phyloP scores from a whole-genome alignment of 352 stramenopile genomes.

The Bremia lactucae region DNA sequence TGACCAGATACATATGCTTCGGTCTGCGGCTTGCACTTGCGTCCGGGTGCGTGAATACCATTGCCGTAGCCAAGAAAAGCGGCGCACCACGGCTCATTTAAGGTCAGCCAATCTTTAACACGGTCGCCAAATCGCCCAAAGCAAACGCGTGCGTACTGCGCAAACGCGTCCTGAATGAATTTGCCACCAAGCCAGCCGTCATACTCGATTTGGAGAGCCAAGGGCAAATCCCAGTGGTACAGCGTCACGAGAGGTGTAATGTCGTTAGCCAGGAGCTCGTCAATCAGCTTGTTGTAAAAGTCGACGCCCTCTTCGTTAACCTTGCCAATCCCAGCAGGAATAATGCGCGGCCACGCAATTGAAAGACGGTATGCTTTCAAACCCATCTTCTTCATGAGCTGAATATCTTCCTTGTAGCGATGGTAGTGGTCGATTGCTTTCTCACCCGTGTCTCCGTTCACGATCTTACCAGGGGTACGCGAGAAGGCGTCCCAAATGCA shows the following conservation, averaged over 20 bases:
- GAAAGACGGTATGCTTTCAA: conserved; percentile 87
- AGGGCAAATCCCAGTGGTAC: conserved; percentile 93
- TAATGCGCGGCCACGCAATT: conserved; percentile 87
- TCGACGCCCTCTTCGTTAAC: conserved; percentile 80
- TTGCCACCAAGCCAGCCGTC: conserved; percentile 50
- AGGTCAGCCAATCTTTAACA: conserved; percentile 89
- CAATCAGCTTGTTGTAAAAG: conserved; percentile 88
- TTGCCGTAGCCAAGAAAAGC: conserved; percentile 79
- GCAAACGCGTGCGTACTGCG: conserved; percentile 77
- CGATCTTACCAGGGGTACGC: conserved; percentile 40
- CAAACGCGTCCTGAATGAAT: conserved; percentile 53
- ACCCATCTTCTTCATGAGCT: conserved; percentile 85
- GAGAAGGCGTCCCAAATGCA: conserved; percentile 90
- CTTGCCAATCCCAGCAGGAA: conserved; percentile 57
- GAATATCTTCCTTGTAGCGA: conserved; percentile 79
- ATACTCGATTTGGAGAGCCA: conserved; percentile 72
- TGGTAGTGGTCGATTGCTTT: conserved; percentile 89
- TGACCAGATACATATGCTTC: conserved; percentile 81
- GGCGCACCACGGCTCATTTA: conserved; percentile 88
- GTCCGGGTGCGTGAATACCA: conserved; percentile 74
- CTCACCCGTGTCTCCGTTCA: conserved; percentile 72
- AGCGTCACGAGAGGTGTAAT: conserved; percentile 90
- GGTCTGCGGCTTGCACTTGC: conserved; percentile 27
- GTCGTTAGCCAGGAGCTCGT: conserved; percentile 64
- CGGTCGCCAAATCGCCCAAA: conserved; percentile 87